Evolutionary conservation across 805 yeast genomes (phyloP).

Genomic region (Tetrapisispora phaffii): DNA sequence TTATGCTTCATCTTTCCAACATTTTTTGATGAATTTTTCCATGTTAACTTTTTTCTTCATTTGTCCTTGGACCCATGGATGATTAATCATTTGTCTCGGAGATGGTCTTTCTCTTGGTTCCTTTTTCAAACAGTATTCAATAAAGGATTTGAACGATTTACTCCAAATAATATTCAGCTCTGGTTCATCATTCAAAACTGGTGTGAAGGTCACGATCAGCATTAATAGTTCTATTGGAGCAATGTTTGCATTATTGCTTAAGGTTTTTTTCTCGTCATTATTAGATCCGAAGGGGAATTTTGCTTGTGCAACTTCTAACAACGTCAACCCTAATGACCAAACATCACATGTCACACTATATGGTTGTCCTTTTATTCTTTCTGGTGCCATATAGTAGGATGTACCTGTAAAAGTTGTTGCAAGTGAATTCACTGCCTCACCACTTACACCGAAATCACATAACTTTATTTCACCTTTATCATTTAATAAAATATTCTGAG

Average conservation of each 20-base stretch:
- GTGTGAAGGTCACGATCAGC: conserved; percentile 72
- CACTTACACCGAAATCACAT: conserved; percentile 97
- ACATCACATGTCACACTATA: conserved; percentile 92
- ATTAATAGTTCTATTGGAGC: conserved; percentile 82
- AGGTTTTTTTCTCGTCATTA: conserved; percentile 27
- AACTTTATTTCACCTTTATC: conserved; percentile 72
- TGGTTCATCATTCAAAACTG: conserved; percentile 69
- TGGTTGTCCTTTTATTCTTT: conserved; percentile 89
- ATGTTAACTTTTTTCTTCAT: conserved; percentile 62
- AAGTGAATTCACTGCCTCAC: conserved; percentile 88
- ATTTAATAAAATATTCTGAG: conserved; percentile 81
- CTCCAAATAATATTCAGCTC: conserved; percentile 72
- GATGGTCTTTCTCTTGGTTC: conserved; percentile 75
- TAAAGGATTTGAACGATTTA: conserved; percentile 69
- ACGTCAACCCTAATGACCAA: conserved; percentile 90
- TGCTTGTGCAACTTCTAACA: conserved; percentile 90
- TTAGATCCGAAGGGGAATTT: conserved; percentile 61
- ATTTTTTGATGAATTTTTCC: conserved; percentile 71
- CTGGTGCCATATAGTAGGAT: conserved; percentile 98
- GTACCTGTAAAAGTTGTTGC: conserved; percentile 98
- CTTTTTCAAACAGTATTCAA: conserved; percentile 71
- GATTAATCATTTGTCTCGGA: conserved; percentile 85
- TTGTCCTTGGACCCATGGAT: conserved; percentile 88
- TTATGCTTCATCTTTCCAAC: conserved; percentile 57
- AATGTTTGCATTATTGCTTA: conserved; percentile 28